Conservation (phyloP, 495 filamentous ascomycete species). For the Lasiosphaeria ovina region DNA sequence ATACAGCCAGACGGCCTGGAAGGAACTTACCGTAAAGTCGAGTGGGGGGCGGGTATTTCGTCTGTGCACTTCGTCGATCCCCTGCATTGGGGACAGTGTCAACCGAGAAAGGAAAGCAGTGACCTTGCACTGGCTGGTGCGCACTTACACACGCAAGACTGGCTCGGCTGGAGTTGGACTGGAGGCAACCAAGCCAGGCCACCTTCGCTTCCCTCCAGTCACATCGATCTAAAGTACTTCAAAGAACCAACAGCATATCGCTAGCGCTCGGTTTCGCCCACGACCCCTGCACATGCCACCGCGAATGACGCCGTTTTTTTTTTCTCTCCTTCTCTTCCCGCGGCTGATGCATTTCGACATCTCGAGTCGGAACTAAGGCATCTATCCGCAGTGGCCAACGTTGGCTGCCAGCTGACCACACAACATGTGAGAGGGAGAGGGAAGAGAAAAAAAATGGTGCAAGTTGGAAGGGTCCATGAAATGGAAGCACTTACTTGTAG, state of each 20-base stretch:
- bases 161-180: neutral
- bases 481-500: too few relatives aligned
- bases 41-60: neutral
- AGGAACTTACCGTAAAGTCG: neutral
- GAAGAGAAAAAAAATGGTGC: too few relatives aligned
- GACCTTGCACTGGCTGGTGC: too few relatives aligned
- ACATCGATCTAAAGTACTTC: neutral
- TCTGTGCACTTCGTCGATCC: neutral
- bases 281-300: neutral
- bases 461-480: too few relatives aligned
- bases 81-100: neutral
- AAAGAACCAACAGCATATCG: neutral
- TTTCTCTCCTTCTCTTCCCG: neutral
- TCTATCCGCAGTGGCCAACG: too few relatives aligned
- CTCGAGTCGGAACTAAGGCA: too few relatives aligned
- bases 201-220: neutral
- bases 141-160: too few relatives aligned
- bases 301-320: neutral
- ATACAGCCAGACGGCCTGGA: neutral
- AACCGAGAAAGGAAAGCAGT: neutral
- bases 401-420: too few relatives aligned
- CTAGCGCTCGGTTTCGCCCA: neutral
- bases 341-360: neutral
- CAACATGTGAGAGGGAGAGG: too few relatives aligned
- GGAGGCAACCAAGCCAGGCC: neutral